Conservation (phyloP, 371 early-diverging fungal species). For the Syncephalastrum racemosum region DNA sequence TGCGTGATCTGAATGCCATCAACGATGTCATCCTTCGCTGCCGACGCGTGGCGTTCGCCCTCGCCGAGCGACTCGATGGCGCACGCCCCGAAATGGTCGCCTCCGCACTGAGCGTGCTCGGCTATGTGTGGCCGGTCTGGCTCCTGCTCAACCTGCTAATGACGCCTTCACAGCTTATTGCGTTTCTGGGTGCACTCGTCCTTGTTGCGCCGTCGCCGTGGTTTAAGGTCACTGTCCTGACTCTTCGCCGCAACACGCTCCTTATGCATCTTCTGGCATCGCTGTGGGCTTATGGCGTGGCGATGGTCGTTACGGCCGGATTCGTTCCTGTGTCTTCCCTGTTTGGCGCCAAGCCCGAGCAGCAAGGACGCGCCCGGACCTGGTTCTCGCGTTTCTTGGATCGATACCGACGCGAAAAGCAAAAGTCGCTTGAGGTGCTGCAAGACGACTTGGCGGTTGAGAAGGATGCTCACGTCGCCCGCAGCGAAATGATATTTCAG, state of each 20-base stretch:
- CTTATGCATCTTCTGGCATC: conserved; percentile 21
- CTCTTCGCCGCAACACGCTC: conserved; percentile 21
- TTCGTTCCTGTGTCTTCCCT: conserved; percentile 3
- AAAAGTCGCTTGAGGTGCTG: conserved; percentile 18
- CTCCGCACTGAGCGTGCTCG: conserved; percentile 20
- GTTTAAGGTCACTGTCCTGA: conserved; percentile 16
- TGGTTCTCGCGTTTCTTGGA: conserved; percentile 15
- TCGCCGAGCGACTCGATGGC: conserved; percentile 23
- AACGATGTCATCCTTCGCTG: conserved; percentile 26
- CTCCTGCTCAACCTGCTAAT: conserved; percentile 21
- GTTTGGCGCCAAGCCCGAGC: not conserved
- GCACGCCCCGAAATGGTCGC: conserved; percentile 23
- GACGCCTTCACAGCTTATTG: conserved; percentile 22
- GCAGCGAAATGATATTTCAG: conserved; percentile 45
- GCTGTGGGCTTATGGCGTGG: conserved; percentile 38
- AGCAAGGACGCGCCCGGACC: not conserved
- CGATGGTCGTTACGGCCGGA: conserved; percentile 13
- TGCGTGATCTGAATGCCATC: conserved; percentile 28
- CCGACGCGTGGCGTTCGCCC: not conserved
- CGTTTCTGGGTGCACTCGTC: conserved; percentile 19
- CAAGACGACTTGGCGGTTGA: conserved; percentile 6
- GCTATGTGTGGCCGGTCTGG: conserved; percentile 39
- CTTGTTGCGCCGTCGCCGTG: conserved; percentile 29
- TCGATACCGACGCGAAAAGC: conserved; percentile 19
- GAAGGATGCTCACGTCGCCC: conserved; percentile 4